Percentiles rank a stretch among this genome's conserved stretches.
phyloP scores from a whole-genome alignment of 106 monocot genomes.

The Narthecium ossifragum region DNA sequence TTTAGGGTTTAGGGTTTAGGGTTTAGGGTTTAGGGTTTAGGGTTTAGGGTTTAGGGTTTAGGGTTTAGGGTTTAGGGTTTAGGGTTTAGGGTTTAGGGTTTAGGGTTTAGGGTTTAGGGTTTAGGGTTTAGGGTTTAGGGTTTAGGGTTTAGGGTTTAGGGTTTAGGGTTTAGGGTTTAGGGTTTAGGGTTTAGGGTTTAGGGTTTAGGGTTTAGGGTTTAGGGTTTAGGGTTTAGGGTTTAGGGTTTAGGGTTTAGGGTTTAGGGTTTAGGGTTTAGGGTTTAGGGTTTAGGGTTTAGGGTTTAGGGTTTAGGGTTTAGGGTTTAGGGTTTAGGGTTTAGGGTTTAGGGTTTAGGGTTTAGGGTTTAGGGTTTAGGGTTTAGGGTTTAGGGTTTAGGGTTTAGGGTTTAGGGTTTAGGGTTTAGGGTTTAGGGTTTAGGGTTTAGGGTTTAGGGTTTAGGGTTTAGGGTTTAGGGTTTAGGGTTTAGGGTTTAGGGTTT shows the following conservation, averaged over 20 bases:
- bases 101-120: constrained; percentile 9
- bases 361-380: constrained; percentile 15
- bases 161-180: background rate
- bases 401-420: constrained; percentile 6
- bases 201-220: background rate
- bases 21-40: background rate
- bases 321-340: constrained; percentile 14
- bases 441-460: constrained; percentile 28
- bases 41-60: constrained; percentile 12
- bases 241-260: constrained; percentile 5
- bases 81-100: constrained; percentile 11
- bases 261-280: constrained; percentile 7
- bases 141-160: constrained; percentile 3
- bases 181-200: constrained; percentile 5
- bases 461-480: constrained; percentile 8
- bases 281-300: constrained; percentile 13
- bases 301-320: constrained; percentile 13
- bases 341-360: constrained; percentile 15
- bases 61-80: constrained; percentile 11
- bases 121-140: constrained; percentile 13
- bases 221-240: constrained; percentile 1
- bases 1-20: constrained; percentile 3
- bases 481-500: constrained; percentile 7
- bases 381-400: constrained; percentile 9
- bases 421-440: constrained; percentile 27